A percentile compares a stretch with the other conserved stretches of the same genome.
Evolutionary conservation across 2,329 filamentous ascomycete species (phyloP).

Genomic region (Exophiala sideris): DNA sequence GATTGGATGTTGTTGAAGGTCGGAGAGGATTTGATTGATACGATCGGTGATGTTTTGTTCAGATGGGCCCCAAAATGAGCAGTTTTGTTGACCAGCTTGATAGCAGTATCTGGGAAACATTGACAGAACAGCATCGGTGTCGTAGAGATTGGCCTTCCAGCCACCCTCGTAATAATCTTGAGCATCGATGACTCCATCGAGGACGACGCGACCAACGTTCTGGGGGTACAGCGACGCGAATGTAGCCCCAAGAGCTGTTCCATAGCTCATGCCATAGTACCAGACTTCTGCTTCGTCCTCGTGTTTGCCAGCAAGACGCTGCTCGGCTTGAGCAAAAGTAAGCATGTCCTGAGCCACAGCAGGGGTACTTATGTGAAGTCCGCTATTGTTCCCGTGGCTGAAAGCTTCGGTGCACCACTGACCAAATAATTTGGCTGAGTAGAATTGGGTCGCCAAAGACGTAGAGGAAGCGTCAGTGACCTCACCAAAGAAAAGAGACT

Average conservation of each 20-base stretch:
- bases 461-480: conserved; percentile 20
- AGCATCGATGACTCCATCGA: conserved; percentile 39
- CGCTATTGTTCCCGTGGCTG: not conserved
- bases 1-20: conserved; percentile 21
- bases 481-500: not conserved
- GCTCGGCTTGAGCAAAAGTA: conserved; percentile 30
- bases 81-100: conserved; percentile 28
- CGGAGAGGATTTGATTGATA: conserved; percentile 13
- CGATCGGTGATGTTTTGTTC: conserved; percentile 13
- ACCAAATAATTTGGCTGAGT: conserved; percentile 17
- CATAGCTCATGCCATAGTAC: conserved; percentile 47
- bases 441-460: conserved; percentile 16
- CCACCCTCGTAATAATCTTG: conserved; percentile 34
- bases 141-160: conserved; percentile 30
- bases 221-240: conserved; percentile 47
- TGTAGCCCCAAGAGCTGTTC: conserved; percentile 45
- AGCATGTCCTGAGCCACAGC: conserved; percentile 34
- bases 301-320: not conserved
- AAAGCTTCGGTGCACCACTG: conserved; percentile 26
- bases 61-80: conserved; percentile 31
- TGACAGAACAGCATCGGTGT: conserved; percentile 37
- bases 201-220: conserved; percentile 32
- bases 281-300: conserved; percentile 29
- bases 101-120: conserved; percentile 35
- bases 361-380: conserved; percentile 31